These are phyloP conservation scores for Brettanomyces anomalus DNA, from an alignment of 805 yeast species.

Conservation along the genomic window DNA sequence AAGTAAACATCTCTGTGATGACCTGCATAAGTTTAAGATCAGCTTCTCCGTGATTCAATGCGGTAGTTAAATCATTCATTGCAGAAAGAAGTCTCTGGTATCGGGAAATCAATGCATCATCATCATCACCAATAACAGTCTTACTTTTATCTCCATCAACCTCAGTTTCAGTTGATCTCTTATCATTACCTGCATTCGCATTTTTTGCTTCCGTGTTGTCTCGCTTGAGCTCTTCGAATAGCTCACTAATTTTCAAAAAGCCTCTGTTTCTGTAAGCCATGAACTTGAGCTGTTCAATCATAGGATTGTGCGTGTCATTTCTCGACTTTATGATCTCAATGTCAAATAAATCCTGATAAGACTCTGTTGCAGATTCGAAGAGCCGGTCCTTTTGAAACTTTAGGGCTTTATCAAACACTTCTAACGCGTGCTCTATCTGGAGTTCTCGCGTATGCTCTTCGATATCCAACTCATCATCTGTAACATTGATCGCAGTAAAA, in stretches of 20 bases:
- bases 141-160: background rate
- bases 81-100: slow-evolving; percentile 18
- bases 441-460: slow-evolving; percentile 89
- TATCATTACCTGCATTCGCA: background rate
- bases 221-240: slow-evolving; percentile 1
- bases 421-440: slow-evolving; percentile 81
- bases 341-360: slow-evolving; percentile 55
- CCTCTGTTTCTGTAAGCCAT: slow-evolving; percentile 79
- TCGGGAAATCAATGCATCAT: slow-evolving; percentile 1
- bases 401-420: slow-evolving; percentile 64
- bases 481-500: slow-evolving; percentile 72
- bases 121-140: slow-evolving; percentile 6
- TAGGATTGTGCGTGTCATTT: slow-evolving; percentile 41
- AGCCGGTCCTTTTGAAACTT: slow-evolving; percentile 43
- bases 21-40: slow-evolving; percentile 47
- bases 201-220: background rate
- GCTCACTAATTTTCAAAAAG: slow-evolving; percentile 43
- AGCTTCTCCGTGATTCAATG: slow-evolving; percentile 59
- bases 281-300: slow-evolving; percentile 65
- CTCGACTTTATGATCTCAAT: slow-evolving; percentile 53
- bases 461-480: slow-evolving; percentile 69
- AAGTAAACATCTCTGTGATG: slow-evolving; percentile 41
- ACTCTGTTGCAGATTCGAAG: slow-evolving; percentile 38
- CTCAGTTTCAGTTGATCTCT: background rate
- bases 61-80: slow-evolving; percentile 55